Evolutionary conservation across 805 yeast genomes (phyloP).

Genomic region (Ogataea angusta): DNA sequence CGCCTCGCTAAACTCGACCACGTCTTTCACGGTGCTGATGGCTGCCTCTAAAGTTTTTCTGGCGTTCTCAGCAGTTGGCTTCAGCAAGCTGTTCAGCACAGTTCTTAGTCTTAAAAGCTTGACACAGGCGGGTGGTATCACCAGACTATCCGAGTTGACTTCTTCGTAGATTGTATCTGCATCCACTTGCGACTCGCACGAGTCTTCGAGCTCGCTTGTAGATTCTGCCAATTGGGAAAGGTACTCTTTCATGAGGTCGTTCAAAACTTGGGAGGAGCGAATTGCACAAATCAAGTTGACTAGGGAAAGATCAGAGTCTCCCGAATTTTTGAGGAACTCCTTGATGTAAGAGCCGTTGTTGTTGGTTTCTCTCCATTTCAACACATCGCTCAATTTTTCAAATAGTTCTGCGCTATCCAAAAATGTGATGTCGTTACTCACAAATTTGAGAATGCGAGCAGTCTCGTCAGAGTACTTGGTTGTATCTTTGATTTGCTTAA

Average conservation of each 20-base stretch:
- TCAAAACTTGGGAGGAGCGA: slow-evolving; percentile 22
- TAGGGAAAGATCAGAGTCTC: slow-evolving; percentile 22
- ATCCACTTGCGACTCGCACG: slow-evolving; percentile 3
- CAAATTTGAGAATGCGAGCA: slow-evolving; percentile 16
- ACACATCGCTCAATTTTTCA: slow-evolving; percentile 22
- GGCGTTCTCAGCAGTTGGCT: slow-evolving; percentile 21
- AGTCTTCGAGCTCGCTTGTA: slow-evolving; percentile 2
- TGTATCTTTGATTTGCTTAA: slow-evolving; percentile 11
- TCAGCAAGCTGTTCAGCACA: slow-evolving; percentile 27
- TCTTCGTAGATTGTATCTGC: slow-evolving; percentile 10
- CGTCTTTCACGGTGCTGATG: slow-evolving; percentile 21
- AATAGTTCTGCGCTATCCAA: slow-evolving; percentile 21
- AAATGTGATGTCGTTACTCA: slow-evolving; percentile 23
- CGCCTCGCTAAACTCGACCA: slow-evolving; percentile 21
- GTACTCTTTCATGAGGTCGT: slow-evolving; percentile 20
- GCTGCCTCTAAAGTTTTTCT: slow-evolving; percentile 26
- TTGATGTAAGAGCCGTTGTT: slow-evolving; percentile 20
- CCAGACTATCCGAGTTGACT: slow-evolving; percentile 15
- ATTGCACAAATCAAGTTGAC: slow-evolving; percentile 26
- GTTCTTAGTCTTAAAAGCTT: slow-evolving; percentile 27
- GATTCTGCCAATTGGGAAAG: slow-evolving; percentile 10
- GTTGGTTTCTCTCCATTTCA: slow-evolving; percentile 13
- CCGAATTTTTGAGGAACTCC: slow-evolving; percentile 26
- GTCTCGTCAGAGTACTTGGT: slow-evolving; percentile 15
- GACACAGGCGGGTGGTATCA: slow-evolving; percentile 27